phyloP scores from a whole-genome alignment of 345 rosid genomes.

The Populus euphratica region DNA sequence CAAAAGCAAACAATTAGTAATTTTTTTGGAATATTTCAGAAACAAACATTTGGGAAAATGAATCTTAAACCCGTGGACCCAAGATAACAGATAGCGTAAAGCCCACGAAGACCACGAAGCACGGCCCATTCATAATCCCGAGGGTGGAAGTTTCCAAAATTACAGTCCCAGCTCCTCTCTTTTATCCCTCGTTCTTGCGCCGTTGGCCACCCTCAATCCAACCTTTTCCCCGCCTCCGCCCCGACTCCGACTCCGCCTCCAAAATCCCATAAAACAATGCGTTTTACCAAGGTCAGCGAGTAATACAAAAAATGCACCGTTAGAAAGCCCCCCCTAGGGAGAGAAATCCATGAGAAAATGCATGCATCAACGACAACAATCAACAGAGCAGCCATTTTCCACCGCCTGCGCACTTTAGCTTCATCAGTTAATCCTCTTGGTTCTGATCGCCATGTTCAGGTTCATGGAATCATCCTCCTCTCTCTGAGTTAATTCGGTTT shows the following conservation, averaged over 20 bases:
- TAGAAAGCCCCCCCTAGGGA: too few relatives aligned
- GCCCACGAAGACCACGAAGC: background rate
- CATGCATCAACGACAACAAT: constrained; percentile 19
- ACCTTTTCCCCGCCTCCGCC: background rate
- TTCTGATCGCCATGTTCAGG: constrained; percentile 60
- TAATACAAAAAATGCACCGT: background rate
- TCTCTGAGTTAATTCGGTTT: background rate
- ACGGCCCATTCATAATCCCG: too few relatives aligned
- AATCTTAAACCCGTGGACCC: background rate
- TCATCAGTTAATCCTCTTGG: background rate
- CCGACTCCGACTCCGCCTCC: background rate
- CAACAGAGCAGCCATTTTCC: background rate
- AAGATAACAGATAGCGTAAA: background rate
- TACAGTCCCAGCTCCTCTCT: background rate
- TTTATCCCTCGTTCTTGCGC: background rate
- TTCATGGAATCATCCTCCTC: background rate
- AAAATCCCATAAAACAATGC: background rate
- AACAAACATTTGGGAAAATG: too few relatives aligned
- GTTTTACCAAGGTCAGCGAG: background rate
- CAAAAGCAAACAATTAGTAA: too few relatives aligned
- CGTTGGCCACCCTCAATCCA: background rate
- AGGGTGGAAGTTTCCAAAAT: background rate
- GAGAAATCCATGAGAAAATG: constrained; percentile 49
- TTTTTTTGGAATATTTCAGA: too few relatives aligned
- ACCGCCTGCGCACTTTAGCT: constrained; percentile 20